phyloP scores from a whole-genome alignment of 805 yeast species.

The Hanseniaspora opuntiae region DNA sequence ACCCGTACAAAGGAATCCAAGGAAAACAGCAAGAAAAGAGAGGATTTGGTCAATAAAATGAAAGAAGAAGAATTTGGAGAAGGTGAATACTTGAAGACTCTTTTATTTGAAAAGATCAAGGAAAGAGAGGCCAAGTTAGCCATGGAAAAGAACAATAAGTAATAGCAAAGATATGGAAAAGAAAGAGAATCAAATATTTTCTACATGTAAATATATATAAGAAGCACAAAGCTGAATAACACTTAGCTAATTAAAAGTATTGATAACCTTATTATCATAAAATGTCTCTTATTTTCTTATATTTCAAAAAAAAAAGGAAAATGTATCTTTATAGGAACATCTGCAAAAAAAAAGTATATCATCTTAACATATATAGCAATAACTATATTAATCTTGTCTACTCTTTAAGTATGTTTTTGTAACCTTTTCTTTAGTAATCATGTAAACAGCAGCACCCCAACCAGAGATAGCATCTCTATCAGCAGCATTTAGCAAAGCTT shows the following conservation, averaged over 20 bases:
- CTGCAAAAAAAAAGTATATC: not conserved
- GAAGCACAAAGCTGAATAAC: not conserved
- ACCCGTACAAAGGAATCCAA: constrained; percentile 39
- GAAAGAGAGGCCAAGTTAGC: constrained; percentile 20
- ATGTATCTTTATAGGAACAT: not conserved
- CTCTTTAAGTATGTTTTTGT: constrained; percentile 77
- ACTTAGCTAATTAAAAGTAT: not conserved
- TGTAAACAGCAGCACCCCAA: constrained; percentile 94
- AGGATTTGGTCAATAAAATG: constrained; percentile 42
- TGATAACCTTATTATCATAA: not conserved
- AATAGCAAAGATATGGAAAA: not conserved
- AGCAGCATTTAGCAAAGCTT: constrained; percentile 82
- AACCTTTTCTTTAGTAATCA: constrained; percentile 84
- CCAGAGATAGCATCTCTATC: constrained; percentile 97
- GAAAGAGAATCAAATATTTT: not conserved
- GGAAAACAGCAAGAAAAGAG: constrained; percentile 42
- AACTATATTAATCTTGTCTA: constrained; percentile 64
- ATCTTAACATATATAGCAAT: not conserved
- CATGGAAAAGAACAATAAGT: not conserved
- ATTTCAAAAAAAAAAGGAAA: not conserved
- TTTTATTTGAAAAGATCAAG: constrained; percentile 42
- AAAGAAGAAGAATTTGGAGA: constrained; percentile 76
- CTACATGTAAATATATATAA: not conserved
- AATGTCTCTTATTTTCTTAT: no score
- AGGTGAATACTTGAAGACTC: constrained; percentile 51